phyloP scores from a whole-genome alignment of 2,329 filamentous ascomycete species.

The Verticillium alfalfae region DNA sequence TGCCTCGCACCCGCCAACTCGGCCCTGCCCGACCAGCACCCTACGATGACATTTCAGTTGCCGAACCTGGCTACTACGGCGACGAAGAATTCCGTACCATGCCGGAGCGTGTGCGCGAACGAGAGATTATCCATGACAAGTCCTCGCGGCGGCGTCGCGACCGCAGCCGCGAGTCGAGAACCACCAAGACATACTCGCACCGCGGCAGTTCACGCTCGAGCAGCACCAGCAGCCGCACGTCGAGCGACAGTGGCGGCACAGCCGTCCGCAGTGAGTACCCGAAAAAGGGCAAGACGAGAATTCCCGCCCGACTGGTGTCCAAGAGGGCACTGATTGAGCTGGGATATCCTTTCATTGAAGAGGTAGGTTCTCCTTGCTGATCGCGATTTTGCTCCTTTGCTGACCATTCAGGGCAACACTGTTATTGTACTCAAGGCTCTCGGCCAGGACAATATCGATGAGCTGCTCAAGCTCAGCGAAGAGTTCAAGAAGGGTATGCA shows the following conservation, averaged over 20 bases:
- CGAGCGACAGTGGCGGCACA: constrained; percentile 42
- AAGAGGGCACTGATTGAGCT: constrained; percentile 77
- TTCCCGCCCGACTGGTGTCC: constrained; percentile 75
- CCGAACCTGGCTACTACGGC: constrained; percentile 62
- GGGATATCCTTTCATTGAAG: constrained; percentile 80
- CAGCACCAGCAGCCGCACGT: constrained; percentile 35
- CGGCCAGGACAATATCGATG: constrained; percentile 86
- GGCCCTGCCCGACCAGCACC: constrained; percentile 44
- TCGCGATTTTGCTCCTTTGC: constrained; percentile 31
- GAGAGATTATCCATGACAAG: constrained; percentile 45
- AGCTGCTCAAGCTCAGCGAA: constrained; percentile 77
- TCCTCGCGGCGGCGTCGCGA: constrained; percentile 33
- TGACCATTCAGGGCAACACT: constrained; percentile 59
- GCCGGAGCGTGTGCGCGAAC: constrained; percentile 55
- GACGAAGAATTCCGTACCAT: constrained; percentile 67
- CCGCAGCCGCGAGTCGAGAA: constrained; percentile 33
- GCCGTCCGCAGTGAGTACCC: constrained; percentile 60
- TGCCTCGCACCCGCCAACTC: constrained; percentile 58
- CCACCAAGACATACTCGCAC: constrained; percentile 28
- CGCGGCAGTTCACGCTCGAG: constrained; percentile 37
- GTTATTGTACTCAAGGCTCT: constrained; percentile 80
- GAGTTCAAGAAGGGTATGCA: constrained; percentile 59
- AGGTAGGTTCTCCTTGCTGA: constrained; percentile 47
- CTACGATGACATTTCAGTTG: constrained; percentile 63
- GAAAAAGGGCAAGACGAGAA: constrained; percentile 83